Base-by-base conservation (phyloP, 2,329 filamentous ascomycete species). In the Diaporthe australafricana region DNA sequence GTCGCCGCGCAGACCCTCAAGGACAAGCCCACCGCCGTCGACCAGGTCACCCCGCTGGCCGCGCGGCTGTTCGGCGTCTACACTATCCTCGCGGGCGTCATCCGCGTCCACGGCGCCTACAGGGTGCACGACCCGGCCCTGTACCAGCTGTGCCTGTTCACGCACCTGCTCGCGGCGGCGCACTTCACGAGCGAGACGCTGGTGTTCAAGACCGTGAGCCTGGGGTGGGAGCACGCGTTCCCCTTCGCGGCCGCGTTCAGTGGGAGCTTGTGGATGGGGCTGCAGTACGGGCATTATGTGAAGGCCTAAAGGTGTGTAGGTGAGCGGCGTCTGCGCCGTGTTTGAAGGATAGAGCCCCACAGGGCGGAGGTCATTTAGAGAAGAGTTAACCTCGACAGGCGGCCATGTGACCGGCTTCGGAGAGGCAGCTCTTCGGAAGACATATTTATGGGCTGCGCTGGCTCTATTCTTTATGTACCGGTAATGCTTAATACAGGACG, bases 31-130 rank as follows among this genome's bases (percentile, higher is more conserved):
- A 85, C 84, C 77, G 86, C 82, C 55, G 78, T 82, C 71, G 88
- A 90, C 78, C 89, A 91, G 81, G 89, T 94, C 70, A 95, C 93
- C 7, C 90, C 92, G 6, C 89, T 98, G 38, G 92, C 91, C 14
- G 91, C 91, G 32, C 91, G 94, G 75, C 91, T 94, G 25, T 97
- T 97, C 81, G 95, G 93, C 68, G 96, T 94, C 38, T 98, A 95
- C 92, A 97, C 95, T 0, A 87, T 96, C 71, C 86, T 97, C 72
- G 92, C 93, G 7, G 89, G 91, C 72, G 84, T 97, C 65, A 88
- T 97, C 55, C 90, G 95, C 67, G 84, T 95, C 75, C 97, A 97
- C 79, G 94, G 94, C 5, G 93, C 94, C 42, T 97, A 97, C 84
- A 87, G 97, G 81, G 90, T 97, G 74, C 86, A 90, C 75, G 87